These are phyloP conservation scores for Alternaria sp. DNA, from an alignment of 2,329 filamentous ascomycete genomes.

Conservation along the genomic window DNA sequence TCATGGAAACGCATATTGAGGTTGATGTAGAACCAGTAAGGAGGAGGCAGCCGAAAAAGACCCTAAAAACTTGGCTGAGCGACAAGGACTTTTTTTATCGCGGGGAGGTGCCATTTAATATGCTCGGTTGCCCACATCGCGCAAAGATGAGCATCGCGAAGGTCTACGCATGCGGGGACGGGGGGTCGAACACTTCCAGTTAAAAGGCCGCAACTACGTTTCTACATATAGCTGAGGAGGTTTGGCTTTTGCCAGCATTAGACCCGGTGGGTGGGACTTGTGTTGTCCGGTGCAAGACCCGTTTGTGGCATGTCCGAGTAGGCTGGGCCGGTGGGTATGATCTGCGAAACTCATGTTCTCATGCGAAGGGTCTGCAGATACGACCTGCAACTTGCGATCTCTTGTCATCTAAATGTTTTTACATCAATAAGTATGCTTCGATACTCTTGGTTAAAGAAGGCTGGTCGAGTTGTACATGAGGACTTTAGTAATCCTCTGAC, in stretches of 20 bases:
- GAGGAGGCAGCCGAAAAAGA: too few species aligned
- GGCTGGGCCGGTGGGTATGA: background rate
- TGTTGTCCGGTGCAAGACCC: background rate
- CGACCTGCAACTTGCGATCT: background rate
- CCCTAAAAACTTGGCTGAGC: background rate
- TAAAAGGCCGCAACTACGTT: background rate
- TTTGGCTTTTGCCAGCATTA: background rate
- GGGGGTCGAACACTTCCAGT: constrained; percentile 6
- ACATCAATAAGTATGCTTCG: background rate
- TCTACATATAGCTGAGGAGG: background rate
- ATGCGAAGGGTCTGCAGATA: background rate
- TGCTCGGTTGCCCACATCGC: background rate
- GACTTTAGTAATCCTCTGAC: background rate
- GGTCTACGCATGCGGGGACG: constrained; percentile 9
- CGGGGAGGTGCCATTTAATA: constrained; percentile 2
- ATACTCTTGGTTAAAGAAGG: background rate
- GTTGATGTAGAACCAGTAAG: background rate
- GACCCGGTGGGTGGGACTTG: background rate
- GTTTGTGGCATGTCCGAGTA: background rate
- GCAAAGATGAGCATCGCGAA: background rate
- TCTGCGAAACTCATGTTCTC: background rate
- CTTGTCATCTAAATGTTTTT: background rate
- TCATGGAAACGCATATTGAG: constrained; percentile 14
- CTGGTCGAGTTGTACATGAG: background rate
- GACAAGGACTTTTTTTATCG: background rate